Conservation (phyloP, 208 protist species). For the Trypanosoma platydactyli region DNA sequence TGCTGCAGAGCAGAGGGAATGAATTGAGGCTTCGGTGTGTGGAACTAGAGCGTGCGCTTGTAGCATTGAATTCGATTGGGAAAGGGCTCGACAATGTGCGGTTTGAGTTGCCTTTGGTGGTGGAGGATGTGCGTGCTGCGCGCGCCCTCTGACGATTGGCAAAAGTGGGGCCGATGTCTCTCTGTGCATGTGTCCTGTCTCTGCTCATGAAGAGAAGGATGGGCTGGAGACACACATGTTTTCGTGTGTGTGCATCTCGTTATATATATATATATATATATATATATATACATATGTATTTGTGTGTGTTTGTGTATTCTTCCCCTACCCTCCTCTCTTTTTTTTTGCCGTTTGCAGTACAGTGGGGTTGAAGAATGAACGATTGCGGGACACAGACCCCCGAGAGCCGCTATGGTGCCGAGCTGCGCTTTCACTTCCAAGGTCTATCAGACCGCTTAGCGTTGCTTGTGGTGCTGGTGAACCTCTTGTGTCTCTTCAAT, state of each 20-base stretch:
- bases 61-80: constrained; percentile 51
- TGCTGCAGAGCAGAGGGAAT: background rate
- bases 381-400: constrained; percentile 16
- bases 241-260: background rate
- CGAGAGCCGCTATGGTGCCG: constrained; percentile 15
- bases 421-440: constrained; percentile 24
- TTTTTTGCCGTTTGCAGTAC: background rate
- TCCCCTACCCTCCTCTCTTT: background rate
- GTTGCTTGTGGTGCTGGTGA: constrained; percentile 4
- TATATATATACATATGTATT: background rate
- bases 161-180: background rate
- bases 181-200: background rate
- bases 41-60: constrained; percentile 41
- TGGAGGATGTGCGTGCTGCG: constrained; percentile 7
- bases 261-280: too few relatives aligned
- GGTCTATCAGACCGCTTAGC: constrained; percentile 19
- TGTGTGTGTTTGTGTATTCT: background rate
- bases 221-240: background rate
- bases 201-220: background rate
- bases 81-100: constrained; percentile 53
- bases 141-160: background rate
- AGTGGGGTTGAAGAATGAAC: background rate
- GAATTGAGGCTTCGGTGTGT: constrained; percentile 15
- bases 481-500: constrained; percentile 29
- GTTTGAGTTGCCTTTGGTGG: constrained; percentile 41